Percentiles rank a stretch among this genome's conserved stretches.
Evolutionary conservation across 23 red algal species (phyloP).

Genomic region (Chondrus crispus): DNA sequence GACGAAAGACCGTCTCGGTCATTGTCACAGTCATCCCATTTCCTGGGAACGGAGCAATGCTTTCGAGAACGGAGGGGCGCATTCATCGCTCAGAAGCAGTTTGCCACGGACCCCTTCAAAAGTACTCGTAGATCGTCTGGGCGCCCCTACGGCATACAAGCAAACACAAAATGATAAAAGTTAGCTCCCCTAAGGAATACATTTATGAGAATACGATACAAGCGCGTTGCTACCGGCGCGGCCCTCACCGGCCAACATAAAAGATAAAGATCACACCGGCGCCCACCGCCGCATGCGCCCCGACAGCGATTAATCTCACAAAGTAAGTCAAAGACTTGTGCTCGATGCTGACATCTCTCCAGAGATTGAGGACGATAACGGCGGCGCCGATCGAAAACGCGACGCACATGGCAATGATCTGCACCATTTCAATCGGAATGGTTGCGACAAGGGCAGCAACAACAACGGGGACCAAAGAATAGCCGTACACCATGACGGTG

Average conservation of each 20-base stretch:
- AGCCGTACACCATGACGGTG: constrained; percentile 78
- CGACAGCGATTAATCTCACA: constrained; percentile 51
- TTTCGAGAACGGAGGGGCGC: no score
- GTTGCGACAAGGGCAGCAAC: constrained; percentile 65
- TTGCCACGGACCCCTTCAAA: no score
- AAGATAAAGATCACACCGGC: constrained; percentile 50
- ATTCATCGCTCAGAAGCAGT: no score
- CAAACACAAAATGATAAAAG: no score
- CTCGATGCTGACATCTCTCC: constrained; percentile 58
- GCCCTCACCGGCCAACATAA: neutral
- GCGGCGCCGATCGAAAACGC: constrained; percentile 56
- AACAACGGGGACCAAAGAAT: constrained; percentile 78
- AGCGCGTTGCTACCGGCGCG: no score
- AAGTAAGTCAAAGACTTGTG: constrained; percentile 61
- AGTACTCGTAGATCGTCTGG: no score
- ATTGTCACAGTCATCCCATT: no score
- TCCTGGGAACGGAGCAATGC: no score
- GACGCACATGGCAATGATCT: constrained; percentile 60
- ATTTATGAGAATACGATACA: no score
- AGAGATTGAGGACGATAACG: constrained; percentile 73
- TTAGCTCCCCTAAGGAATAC: no score
- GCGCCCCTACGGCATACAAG: no score
- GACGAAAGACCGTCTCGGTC: no score
- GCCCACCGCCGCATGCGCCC: constrained; percentile 57
- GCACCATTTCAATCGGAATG: constrained; percentile 51